These are phyloP conservation scores for Phytophthora constricta DNA, from an alignment of 352 stramenopile genomes.

Conservation along the genomic window DNA sequence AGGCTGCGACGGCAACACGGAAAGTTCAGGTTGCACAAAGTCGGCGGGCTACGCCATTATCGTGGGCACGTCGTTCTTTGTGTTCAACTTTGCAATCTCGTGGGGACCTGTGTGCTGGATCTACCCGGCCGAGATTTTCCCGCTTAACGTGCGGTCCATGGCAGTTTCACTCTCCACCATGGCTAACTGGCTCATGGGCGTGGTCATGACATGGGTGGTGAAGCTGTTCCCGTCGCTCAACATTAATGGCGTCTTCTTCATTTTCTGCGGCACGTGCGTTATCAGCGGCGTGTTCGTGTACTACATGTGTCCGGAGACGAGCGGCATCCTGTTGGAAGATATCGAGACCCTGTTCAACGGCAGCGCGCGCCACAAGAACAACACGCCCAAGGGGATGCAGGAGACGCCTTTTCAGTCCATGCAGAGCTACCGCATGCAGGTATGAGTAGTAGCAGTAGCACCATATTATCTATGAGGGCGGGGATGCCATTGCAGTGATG, in stretches of 20 bases:
- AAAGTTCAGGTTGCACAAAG: slow-evolving; percentile 43
- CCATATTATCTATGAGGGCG: slow-evolving; percentile 37
- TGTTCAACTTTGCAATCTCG: slow-evolving; percentile 50
- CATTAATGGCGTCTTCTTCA: slow-evolving; percentile 55
- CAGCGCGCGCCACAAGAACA: slow-evolving; percentile 40
- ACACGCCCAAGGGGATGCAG: slow-evolving; percentile 37
- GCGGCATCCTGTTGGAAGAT: slow-evolving; percentile 57
- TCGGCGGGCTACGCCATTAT: slow-evolving; percentile 50
- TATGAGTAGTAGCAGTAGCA: slow-evolving; percentile 18
- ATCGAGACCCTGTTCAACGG: slow-evolving; percentile 61
- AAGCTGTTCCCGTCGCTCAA: slow-evolving; percentile 60
- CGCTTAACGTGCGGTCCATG: slow-evolving; percentile 46
- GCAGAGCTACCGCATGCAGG: slow-evolving; percentile 24
- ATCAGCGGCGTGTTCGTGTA: slow-evolving; percentile 53
- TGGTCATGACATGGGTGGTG: slow-evolving; percentile 58
- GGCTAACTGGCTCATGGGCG: slow-evolving; percentile 57
- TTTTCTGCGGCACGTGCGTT: slow-evolving; percentile 56
- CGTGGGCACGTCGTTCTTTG: slow-evolving; percentile 48
- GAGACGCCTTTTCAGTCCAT: slow-evolving; percentile 42
- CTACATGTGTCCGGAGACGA: slow-evolving; percentile 61
- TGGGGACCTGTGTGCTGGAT: slow-evolving; percentile 49
- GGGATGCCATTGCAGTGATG: background rate
- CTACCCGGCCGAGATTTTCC: slow-evolving; percentile 50
- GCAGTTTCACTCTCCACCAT: slow-evolving; percentile 58
- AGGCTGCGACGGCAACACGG: slow-evolving; percentile 44